Evolutionary conservation across 306 rosid genomes (phyloP).

Genomic region (Medicago truncatula): DNA sequence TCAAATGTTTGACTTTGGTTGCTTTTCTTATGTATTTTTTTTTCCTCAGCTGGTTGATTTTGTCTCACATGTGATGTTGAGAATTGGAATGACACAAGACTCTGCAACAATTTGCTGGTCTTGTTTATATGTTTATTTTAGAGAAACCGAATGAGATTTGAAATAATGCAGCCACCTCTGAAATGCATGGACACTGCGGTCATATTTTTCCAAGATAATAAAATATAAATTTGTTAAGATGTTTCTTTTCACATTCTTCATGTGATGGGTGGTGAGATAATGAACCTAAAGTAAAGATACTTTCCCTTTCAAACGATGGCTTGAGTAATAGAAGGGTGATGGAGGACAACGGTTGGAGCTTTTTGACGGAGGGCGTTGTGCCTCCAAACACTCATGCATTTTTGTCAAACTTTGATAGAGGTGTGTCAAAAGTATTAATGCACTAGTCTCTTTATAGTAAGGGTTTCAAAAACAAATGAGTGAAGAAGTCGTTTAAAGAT

Average conservation of each 20-base stretch:
- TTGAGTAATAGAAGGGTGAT: no score
- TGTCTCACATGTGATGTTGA: slow-evolving; percentile 4
- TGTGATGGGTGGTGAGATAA: slow-evolving; percentile 19
- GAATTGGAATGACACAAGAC: not conserved
- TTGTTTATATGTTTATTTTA: slow-evolving; percentile 4
- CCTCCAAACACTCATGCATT: no score
- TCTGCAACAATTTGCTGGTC: slow-evolving; percentile 13
- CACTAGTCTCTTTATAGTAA: no score
- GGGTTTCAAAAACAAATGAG: no score
- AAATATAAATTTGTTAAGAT: not conserved
- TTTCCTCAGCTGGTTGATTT: not conserved
- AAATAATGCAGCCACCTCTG: slow-evolving; percentile 1
- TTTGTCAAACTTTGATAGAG: no score
- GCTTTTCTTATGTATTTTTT: not conserved
- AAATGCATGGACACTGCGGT: not conserved
- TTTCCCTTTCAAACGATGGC: not conserved
- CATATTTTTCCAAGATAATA: not conserved
- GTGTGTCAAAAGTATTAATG: no score
- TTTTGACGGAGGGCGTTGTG: no score
- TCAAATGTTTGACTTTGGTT: slow-evolving; percentile 8
- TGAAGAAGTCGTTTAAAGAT: no score
- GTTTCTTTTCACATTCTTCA: not conserved
- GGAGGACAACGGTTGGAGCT: no score
- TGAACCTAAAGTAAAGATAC: not conserved
- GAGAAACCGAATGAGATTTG: not conserved